Base-by-base conservation (phyloP, 2,329 filamentous ascomycete genomes). In the Aspergillus japonicus region DNA sequence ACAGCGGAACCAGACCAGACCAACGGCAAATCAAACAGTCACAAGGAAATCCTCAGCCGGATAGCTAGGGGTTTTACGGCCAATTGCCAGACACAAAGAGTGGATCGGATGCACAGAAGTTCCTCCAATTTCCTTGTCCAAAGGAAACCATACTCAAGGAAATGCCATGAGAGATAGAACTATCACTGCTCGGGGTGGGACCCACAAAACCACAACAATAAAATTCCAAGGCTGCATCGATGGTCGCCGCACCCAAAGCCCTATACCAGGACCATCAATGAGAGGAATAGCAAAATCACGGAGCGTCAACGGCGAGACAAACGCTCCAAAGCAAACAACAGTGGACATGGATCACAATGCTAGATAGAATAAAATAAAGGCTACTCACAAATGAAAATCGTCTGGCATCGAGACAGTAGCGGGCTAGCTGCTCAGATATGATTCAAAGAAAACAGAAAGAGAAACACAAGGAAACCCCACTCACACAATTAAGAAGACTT, bases 361-460 rank as follows among this genome's bases (percentile, higher is more conserved):
- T 51, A 65, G 62, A 59, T 65, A 64, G 61, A 44, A 19, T 16
- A n/a, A 44, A 8, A 44, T 44, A 64, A 62, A 70, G 26, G 68
- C 63, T 68, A 70, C 65, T 65, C 59, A 74, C 69, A 73, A 69
- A 74, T 58, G 70, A 71, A 69, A 74, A 68, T 74, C 72, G 71
- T 74, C 56, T 50, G 64, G 54, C 64, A 47, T 66, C 56, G 61
- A 54, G 60, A 60, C 49, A 56, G 54, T 57, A 50, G 53, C 56
- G 44, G 49, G 57, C 55, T 56, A 58, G 39, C 48, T 56, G 54
- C 26, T 33, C 50, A 26, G 54, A 57, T 48, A 60, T 29, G 47
- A 57, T 24, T 44, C 31, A 56, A 21, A 56, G 52, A 51, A 48
- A 35, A 23, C n/a, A 50, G 33, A 31, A 39, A 23, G 14, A 6